Conservation (phyloP, 352 stramenopile species). For the Aphanomyces euteiches region DNA sequence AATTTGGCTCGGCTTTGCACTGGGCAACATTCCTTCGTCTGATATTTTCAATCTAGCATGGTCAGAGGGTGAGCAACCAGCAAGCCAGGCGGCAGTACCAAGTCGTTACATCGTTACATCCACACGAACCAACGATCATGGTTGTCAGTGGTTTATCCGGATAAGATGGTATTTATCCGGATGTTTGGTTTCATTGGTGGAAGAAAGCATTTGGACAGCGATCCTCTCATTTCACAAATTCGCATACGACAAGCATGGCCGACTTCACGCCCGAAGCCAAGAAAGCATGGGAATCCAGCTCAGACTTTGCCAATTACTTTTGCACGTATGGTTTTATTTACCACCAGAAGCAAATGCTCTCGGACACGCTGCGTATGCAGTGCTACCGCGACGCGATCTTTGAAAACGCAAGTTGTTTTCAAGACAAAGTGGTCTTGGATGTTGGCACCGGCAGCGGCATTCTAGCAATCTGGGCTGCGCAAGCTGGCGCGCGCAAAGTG, state of each 20-base stretch:
- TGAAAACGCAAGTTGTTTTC: constrained; percentile 96
- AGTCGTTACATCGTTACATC: too few species aligned
- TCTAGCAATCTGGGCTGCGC: constrained; percentile 97
- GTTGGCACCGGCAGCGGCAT: constrained; percentile 99
- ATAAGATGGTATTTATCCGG: constrained; percentile 3
- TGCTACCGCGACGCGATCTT: constrained; percentile 98
- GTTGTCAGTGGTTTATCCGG: constrained; percentile 1
- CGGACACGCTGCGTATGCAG: constrained; percentile 98
- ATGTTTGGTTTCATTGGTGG: constrained; percentile 15
- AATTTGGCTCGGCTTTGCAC: too few species aligned
- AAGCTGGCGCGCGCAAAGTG: constrained; percentile 97
- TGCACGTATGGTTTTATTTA: constrained; percentile 89
- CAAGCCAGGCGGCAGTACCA: too few species aligned
- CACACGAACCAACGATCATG: neutral
- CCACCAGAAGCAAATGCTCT: constrained; percentile 98
- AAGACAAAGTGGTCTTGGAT: constrained; percentile 99
- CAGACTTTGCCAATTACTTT: constrained; percentile 89
- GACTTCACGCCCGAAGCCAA: constrained; percentile 74
- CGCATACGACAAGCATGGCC: neutral
- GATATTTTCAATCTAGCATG: too few species aligned
- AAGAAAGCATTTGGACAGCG: constrained; percentile 11
- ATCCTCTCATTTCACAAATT: constrained; percentile 9
- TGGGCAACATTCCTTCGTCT: too few species aligned
- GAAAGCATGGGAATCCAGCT: constrained; percentile 77
- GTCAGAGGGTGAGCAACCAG: too few species aligned